Percentiles rank a stretch among this genome's conserved stretches.
These are phyloP conservation scores for Lepidium africanum DNA, from an alignment of 345 rosid species.

Conservation along the genomic window DNA sequence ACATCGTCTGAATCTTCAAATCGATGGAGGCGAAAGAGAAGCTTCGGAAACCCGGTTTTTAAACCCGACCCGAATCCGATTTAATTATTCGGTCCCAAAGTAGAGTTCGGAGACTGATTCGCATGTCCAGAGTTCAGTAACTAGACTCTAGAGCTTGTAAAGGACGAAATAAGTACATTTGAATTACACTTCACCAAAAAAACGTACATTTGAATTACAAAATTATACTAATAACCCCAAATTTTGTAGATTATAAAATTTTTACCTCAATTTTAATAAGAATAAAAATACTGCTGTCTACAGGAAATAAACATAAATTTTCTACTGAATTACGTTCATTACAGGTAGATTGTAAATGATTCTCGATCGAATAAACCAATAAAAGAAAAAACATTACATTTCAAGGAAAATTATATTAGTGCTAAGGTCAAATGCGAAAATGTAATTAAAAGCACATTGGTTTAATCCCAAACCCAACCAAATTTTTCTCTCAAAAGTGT, in stretches of 20 bases:
- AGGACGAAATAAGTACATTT: not conserved
- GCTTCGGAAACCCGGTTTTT: not conserved
- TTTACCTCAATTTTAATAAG: not conserved
- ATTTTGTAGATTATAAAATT: not conserved
- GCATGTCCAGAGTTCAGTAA: not conserved
- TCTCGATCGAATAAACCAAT: not conserved
- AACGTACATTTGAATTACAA: not conserved
- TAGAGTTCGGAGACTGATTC: not conserved
- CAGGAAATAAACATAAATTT: not conserved
- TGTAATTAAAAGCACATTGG: not conserved
- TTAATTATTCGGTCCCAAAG: not conserved
- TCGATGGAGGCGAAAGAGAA: not conserved
- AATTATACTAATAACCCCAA: not conserved
- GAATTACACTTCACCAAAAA: no score
- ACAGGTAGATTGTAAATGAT: not conserved
- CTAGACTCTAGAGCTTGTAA: not conserved
- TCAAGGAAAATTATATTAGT: no score
- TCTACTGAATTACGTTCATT: not conserved
- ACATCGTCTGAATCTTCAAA: constrained; percentile 1
- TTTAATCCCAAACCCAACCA: constrained; percentile 2
- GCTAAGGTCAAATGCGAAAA: not conserved
- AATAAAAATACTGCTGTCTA: not conserved
- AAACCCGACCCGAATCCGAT: not conserved
- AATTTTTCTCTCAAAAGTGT: constrained; percentile 3
- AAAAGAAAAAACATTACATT: not conserved